Evolutionary conservation across 108 stramenopile species (phyloP).

Genomic region (Nitzschia sp.): DNA sequence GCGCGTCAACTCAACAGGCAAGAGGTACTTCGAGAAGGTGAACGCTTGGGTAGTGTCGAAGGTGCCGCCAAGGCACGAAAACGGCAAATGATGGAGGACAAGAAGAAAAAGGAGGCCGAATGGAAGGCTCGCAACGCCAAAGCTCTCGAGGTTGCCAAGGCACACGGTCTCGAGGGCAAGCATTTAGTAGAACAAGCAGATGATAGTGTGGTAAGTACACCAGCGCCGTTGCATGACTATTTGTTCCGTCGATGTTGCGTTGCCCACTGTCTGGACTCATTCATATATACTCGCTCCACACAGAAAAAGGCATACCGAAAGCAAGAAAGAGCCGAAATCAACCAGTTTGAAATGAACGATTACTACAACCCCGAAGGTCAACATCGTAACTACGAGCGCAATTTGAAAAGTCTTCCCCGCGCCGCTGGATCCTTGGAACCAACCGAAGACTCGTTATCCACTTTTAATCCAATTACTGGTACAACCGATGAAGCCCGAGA

Average conservation of each 20-base stretch:
- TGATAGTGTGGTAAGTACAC: slow-evolving; percentile 35
- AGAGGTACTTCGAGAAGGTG: slow-evolving; percentile 77
- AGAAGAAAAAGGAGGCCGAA: slow-evolving; percentile 51
- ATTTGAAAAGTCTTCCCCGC: slow-evolving; percentile 50
- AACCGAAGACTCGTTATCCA: slow-evolving; percentile 24
- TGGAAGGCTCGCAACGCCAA: slow-evolving; percentile 40
- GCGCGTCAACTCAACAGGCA: slow-evolving; percentile 82
- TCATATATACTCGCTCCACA: too few species aligned
- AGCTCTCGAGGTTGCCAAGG: slow-evolving; percentile 30
- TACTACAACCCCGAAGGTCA: slow-evolving; percentile 85
- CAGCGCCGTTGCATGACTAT: not conserved
- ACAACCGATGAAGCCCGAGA: slow-evolving; percentile 37
- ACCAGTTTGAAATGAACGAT: slow-evolving; percentile 53
- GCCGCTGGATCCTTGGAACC: slow-evolving; percentile 19
- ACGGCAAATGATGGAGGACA: slow-evolving; percentile 56
- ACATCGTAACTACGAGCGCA: slow-evolving; percentile 79
- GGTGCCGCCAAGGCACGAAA: slow-evolving; percentile 59
- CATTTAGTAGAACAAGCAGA: slow-evolving; percentile 48
- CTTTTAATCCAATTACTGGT: slow-evolving; percentile 65
- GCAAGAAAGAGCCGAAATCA: slow-evolving; percentile 22
- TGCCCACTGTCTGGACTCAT: too few species aligned
- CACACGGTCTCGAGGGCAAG: slow-evolving; percentile 39
- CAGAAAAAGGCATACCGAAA: slow-evolving; percentile 41
- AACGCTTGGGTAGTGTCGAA: slow-evolving; percentile 72
- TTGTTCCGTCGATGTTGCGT: not conserved